Evolutionary conservation across 1,284 basidiomycete species (phyloP).

Genomic region (Ceratobasidium papillatum): DNA sequence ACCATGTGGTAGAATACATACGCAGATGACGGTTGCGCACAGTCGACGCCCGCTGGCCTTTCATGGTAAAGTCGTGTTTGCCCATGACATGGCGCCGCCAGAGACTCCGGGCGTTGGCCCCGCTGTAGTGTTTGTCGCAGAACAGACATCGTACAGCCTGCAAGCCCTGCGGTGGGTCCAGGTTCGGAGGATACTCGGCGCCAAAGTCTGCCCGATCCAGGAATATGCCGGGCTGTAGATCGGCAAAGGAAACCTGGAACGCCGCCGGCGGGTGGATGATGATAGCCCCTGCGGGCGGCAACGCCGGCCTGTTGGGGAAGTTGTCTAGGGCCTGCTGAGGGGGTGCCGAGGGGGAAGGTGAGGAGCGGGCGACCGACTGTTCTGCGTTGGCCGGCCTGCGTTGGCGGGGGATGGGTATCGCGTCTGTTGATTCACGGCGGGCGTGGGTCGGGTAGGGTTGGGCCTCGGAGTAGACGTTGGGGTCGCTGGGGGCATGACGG

Average conservation of each 20-base stretch:
- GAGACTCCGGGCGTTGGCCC: conserved; percentile 44
- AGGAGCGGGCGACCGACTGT: conserved; percentile 27
- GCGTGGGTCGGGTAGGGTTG: background rate
- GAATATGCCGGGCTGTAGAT: conserved; percentile 42
- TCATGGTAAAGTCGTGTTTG: conserved; percentile 43
- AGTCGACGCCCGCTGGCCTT: conserved; percentile 30
- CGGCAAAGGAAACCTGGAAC: conserved; percentile 39
- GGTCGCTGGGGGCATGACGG: conserved; percentile 32
- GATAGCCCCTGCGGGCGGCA: conserved; percentile 36
- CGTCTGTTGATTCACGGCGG: conserved; percentile 31
- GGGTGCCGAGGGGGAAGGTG: conserved; percentile 25
- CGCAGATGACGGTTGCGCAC: conserved; percentile 23
- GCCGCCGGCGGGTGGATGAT: conserved; percentile 36
- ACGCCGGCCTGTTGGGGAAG: conserved; percentile 29
- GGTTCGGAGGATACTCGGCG: conserved; percentile 43
- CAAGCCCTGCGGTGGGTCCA: conserved; percentile 44
- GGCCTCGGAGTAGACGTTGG: conserved; percentile 10
- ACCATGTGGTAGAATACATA: background rate
- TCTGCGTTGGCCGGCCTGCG: conserved; percentile 33
- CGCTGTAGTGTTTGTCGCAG: conserved; percentile 45
- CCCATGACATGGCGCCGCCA: conserved; percentile 44
- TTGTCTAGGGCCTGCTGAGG: conserved; percentile 18
- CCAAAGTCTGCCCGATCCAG: conserved; percentile 42
- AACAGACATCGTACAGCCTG: conserved; percentile 43
- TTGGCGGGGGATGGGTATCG: conserved; percentile 27